Evolutionary conservation across 306 rosid species (phyloP).

Genomic region (Rosa multiflora): DNA sequence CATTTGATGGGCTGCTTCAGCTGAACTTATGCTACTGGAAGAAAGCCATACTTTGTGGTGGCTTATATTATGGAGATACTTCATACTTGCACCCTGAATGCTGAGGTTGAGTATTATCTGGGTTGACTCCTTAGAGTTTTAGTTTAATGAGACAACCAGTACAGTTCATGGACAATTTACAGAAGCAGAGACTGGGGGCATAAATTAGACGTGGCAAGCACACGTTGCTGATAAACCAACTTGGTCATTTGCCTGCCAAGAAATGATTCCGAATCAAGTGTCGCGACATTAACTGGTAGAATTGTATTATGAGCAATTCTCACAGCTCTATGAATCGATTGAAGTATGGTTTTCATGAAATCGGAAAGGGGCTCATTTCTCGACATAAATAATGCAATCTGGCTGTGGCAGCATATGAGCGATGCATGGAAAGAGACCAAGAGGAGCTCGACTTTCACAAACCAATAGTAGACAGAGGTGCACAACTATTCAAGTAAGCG

Average conservation of each 20-base stretch:
- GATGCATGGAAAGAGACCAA: slow-evolving; percentile 6
- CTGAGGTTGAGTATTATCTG: neutral
- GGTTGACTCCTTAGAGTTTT: slow-evolving; percentile 12
- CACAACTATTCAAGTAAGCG: slow-evolving; percentile 20
- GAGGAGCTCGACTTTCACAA: slow-evolving; percentile 8
- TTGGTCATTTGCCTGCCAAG: slow-evolving; percentile 8
- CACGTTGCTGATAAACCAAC: neutral
- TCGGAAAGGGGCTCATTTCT: neutral
- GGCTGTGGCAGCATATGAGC: slow-evolving; percentile 14
- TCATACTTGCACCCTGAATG: neutral
- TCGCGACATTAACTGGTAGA: neutral
- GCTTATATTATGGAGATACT: neutral
- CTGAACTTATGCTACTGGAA: neutral
- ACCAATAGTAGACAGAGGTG: neutral
- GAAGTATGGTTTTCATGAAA: neutral
- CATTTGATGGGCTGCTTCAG: slow-evolving; percentile 21
- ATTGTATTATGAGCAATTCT: neutral
- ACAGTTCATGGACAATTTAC: neutral
- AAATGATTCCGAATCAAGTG: slow-evolving; percentile 1
- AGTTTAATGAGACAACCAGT: slow-evolving; percentile 9
- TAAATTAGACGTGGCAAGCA: neutral
- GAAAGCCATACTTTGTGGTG: neutral
- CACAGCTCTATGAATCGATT: neutral
- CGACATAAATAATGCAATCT: neutral
- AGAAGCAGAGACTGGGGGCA: neutral